Evolutionary conservation across 805 yeast genomes (phyloP).

Genomic region (Yueomyces sp.): DNA sequence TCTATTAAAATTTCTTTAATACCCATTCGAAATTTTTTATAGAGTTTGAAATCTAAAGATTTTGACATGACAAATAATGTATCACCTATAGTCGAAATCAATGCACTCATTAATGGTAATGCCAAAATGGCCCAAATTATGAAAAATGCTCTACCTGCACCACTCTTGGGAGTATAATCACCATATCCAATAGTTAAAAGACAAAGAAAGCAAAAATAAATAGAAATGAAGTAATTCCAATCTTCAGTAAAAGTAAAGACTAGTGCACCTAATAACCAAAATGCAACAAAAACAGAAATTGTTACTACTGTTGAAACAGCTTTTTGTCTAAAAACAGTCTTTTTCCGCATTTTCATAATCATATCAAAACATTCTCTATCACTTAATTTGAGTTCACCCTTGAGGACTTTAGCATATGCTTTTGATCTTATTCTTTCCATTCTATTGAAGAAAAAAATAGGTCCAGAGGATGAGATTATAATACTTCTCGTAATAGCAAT

Average conservation of each 20-base stretch:
- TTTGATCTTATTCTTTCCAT: conserved; percentile 38
- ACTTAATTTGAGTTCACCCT: conserved; percentile 16
- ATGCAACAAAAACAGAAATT: conserved; percentile 33
- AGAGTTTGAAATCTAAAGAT: conserved; percentile 10
- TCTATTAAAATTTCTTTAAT: conserved; percentile 4
- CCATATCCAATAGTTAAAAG: conserved; percentile 81
- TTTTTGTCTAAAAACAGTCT: conserved; percentile 28
- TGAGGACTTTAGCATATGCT: conserved; percentile 8
- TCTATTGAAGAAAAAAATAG: conserved; percentile 53
- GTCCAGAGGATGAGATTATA: conserved; percentile 45
- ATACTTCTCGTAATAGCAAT: conserved; percentile 56
- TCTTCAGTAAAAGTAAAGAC: conserved; percentile 45
- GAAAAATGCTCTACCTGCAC: conserved; percentile 62
- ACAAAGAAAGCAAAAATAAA: conserved; percentile 69
- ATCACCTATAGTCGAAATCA: conserved; percentile 64
- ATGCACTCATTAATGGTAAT: conserved; percentile 75
- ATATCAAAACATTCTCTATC: conserved; percentile 38
- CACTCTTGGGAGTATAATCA: conserved; percentile 46
- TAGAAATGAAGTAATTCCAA: conserved; percentile 59
- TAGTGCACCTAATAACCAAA: conserved; percentile 65
- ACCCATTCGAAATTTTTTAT: conserved; percentile 6
- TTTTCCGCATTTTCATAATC: conserved; percentile 39
- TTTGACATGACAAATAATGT: conserved; percentile 13
- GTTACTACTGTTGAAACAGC: conserved; percentile 28
- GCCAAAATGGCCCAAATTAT: conserved; percentile 73